Evolutionary conservation across 192 early-diverging fungal species (phyloP).

Genomic region (Mortierella alpina): DNA sequence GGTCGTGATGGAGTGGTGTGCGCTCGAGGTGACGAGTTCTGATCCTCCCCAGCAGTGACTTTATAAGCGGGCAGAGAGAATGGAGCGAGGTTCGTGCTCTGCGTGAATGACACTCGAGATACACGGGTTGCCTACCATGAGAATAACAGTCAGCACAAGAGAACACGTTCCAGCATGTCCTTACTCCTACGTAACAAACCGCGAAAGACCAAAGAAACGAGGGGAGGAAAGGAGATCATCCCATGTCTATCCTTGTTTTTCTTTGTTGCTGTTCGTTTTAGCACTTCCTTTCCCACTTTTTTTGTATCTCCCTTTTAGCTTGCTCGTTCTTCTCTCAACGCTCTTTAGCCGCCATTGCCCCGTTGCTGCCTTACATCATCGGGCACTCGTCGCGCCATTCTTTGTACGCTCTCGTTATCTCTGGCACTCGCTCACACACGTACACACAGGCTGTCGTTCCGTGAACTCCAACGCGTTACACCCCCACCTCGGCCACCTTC

Average conservation of each 20-base stretch:
- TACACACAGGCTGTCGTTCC: background rate
- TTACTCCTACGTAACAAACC: background rate
- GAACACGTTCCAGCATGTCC: constrained; percentile 11
- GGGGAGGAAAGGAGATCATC: background rate
- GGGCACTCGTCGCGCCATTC: background rate
- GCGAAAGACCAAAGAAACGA: no score
- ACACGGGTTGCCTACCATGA: no score
- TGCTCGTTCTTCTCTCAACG: background rate
- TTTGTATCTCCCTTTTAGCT: background rate
- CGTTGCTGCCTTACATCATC: background rate
- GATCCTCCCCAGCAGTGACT: background rate
- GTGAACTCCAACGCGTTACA: background rate
- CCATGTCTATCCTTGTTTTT: background rate
- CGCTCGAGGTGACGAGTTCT: background rate
- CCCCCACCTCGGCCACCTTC: background rate
- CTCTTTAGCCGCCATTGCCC: background rate
- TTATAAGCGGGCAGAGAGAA: background rate
- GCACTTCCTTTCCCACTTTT: background rate
- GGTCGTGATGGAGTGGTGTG: no score
- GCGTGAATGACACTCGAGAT: background rate
- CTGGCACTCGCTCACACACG: background rate
- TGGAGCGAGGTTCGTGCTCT: background rate
- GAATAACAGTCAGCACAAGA: background rate
- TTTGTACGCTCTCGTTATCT: background rate
- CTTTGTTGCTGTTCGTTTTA: background rate